Percentiles rank a stretch among this genome's conserved stretches.
phyloP scores from a whole-genome alignment of 306 rosid genomes.

The Sindora glabra region DNA sequence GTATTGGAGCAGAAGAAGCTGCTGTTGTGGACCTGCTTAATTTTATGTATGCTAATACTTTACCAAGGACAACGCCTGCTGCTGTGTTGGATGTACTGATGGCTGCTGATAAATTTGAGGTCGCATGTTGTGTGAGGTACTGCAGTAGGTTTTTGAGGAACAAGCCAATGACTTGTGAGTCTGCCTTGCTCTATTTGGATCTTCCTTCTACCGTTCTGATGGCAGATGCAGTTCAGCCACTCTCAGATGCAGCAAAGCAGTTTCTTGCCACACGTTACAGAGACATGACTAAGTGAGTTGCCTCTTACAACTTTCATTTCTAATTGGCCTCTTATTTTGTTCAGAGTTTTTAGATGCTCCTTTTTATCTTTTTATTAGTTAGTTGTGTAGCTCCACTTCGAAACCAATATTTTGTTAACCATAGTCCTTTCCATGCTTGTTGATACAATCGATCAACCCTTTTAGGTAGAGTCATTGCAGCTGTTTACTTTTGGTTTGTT shows the following conservation, averaged over 20 bases:
- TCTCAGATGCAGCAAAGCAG: conserved; percentile 37
- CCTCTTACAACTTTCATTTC: background rate
- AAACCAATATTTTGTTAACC: background rate
- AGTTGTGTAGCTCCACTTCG: background rate
- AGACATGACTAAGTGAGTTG: conserved; percentile 36
- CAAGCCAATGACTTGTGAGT: conserved; percentile 38
- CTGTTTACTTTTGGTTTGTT: background rate
- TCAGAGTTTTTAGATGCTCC: background rate
- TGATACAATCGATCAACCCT: background rate
- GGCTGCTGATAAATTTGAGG: conserved; percentile 54
- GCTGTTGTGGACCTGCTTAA: conserved; percentile 48
- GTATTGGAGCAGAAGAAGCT: conserved; percentile 44
- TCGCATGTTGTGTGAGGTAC: conserved; percentile 40
- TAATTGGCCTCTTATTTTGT: background rate
- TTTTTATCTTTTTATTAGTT: background rate
- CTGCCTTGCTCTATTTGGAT: conserved; percentile 46
- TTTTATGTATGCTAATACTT: conserved; percentile 38
- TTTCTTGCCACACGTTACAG: conserved; percentile 36
- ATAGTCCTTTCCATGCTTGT: background rate
- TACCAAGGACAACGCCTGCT: conserved; percentile 18
- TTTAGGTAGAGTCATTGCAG: too few species aligned
- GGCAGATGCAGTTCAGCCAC: conserved; percentile 47
- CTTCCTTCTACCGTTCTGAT: conserved; percentile 34
- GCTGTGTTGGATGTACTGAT: conserved; percentile 39
- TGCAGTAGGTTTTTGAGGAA: conserved; percentile 30